Evolutionary conservation across 768 basidiomycete species (phyloP).

Genomic region (Macrolepiota albuminosa): DNA sequence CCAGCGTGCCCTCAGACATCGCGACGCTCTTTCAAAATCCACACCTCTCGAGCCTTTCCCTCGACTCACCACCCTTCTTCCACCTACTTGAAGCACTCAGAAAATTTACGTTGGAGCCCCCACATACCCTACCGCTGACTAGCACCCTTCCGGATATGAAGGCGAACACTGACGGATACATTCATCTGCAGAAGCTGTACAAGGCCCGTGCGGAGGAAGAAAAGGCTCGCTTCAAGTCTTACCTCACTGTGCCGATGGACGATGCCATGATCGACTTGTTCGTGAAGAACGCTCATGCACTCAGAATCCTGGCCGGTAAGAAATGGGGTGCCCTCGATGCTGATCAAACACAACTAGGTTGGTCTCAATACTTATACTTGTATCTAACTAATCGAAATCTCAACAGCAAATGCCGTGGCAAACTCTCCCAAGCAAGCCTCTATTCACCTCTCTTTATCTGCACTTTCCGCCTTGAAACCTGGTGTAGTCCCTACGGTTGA

Average conservation of each 20-base stretch:
- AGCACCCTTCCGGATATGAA: constrained; percentile 95
- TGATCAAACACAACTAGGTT: constrained; percentile 44
- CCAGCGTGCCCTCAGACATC: constrained; percentile 64
- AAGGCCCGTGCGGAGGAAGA: constrained; percentile 72
- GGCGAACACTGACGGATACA: constrained; percentile 78
- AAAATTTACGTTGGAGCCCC: constrained; percentile 52
- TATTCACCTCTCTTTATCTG: constrained; percentile 73
- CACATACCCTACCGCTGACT: constrained; percentile 73
- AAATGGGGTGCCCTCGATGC: constrained; percentile 54
- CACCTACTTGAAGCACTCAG: constrained; percentile 70
- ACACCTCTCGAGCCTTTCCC: constrained; percentile 35
- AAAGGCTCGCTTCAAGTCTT: constrained; percentile 49
- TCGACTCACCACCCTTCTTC: constrained; percentile 66
- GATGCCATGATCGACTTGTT: constrained; percentile 62
- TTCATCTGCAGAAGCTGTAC: constrained; percentile 83
- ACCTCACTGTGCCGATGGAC: constrained; percentile 40
- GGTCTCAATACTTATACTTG: neutral
- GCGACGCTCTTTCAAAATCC: constrained; percentile 58
- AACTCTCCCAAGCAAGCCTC: constrained; percentile 50
- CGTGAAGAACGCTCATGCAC: constrained; percentile 74
- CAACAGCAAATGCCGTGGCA: constrained; percentile 38
- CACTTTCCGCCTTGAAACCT: constrained; percentile 36
- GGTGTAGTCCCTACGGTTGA: constrained; percentile 40
- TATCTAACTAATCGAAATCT: neutral
- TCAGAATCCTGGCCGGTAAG: constrained; percentile 61